phyloP scores from a whole-genome alignment of 257 asterid genomes.

The Apocynum venetum region DNA sequence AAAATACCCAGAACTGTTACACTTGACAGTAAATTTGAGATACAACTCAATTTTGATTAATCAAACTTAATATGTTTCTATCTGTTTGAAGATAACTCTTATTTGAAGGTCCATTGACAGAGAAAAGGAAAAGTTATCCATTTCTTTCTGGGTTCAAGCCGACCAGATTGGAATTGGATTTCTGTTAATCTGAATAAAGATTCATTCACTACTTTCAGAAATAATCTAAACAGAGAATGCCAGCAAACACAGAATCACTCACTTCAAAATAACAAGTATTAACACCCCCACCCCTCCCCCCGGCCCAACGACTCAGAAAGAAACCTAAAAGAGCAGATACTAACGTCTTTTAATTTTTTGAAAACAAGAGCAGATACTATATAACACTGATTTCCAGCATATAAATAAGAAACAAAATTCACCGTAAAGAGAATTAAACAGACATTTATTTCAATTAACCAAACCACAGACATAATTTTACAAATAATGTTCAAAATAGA shows the following conservation, averaged over 20 bases:
- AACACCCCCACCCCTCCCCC: too few relatives aligned
- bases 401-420: neutral
- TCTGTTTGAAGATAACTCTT: neutral
- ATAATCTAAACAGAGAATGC: neutral
- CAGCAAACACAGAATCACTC: neutral
- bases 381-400: neutral
- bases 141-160: neutral
- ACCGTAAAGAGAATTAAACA: too few relatives aligned
- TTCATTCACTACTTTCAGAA: neutral
- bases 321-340: neutral
- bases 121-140: neutral
- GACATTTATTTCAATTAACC: neutral
- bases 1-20: neutral
- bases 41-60: neutral
- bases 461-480: neutral
- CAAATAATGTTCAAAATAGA: neutral
- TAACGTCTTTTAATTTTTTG: too few relatives aligned
- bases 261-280: neutral
- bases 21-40: neutral
- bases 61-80: neutral
- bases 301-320: neutral
- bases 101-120: neutral
- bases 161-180: neutral
- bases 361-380: neutral
- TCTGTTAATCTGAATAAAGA: neutral